These are phyloP conservation scores for Cladochytrium replicatum DNA, from an alignment of 192 early-diverging fungal species.

Conservation along the genomic window DNA sequence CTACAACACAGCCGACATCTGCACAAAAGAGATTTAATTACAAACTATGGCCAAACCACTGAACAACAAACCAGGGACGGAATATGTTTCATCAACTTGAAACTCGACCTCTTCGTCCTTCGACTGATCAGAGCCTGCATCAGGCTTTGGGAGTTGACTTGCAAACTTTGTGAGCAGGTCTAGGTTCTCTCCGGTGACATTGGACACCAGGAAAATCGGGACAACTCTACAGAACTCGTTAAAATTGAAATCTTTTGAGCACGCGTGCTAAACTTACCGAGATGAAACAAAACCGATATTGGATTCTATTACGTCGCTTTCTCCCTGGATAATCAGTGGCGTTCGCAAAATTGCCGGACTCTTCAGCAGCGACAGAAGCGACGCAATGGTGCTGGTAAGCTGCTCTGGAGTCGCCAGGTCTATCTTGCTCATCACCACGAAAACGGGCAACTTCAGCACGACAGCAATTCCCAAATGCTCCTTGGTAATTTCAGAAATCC, in stretches of 20 bases:
- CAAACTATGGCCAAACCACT: background rate
- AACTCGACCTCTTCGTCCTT: conserved; percentile 34
- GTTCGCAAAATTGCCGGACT: conserved; percentile 32
- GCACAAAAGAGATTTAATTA: background rate
- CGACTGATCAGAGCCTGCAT: conserved; percentile 8
- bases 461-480: conserved; percentile 74
- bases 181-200: conserved; percentile 68
- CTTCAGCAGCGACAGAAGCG: conserved; percentile 28
- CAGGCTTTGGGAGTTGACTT: conserved; percentile 58
- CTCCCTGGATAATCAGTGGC: conserved; percentile 35
- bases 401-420: conserved; percentile 34
- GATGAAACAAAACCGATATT: background rate
- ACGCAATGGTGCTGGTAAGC: conserved; percentile 31
- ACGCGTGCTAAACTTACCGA: conserved; percentile 1
- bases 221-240: conserved; percentile 37
- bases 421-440: conserved; percentile 81
- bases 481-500: conserved; percentile 55
- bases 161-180: conserved; percentile 56
- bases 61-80: conserved; percentile 42
- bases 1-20: conserved; percentile 35
- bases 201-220: conserved; percentile 77
- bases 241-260: conserved; percentile 1
- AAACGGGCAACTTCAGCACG: conserved; percentile 65
- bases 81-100: conserved; percentile 76
- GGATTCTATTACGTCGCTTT: too few relatives aligned